Evolutionary conservation across 805 yeast genomes (phyloP), one percentile per base, ranked within the genome.

Genomic region (Ogataea zsoltii): DNA sequence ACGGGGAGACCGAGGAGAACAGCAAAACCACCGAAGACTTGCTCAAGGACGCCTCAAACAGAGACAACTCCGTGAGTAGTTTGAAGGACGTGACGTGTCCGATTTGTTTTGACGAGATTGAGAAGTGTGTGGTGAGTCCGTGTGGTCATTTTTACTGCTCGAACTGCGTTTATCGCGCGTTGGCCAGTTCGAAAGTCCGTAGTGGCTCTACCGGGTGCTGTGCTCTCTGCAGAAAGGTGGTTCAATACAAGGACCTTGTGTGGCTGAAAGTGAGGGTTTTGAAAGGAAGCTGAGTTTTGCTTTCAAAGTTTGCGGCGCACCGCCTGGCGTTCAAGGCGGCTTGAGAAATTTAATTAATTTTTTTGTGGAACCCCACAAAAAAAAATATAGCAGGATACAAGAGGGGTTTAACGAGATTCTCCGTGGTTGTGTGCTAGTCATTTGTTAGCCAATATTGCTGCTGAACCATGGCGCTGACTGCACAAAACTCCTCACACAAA

Each of bases 121-220:
- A 66, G 13, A 54, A 65, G 6, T 74, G 82, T 2, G 69, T 72
- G 25, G 74, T 74, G 14, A 68, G 79, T 3, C 75, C 77, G 0
- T 80, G 85, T 61, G 85, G 85, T 0, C 85, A 80, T 57, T 63
- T 76, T 2, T 79, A 73, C 53, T 80, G 85, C 54, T 66, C 72
- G 5, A 73, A 72, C 21, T 80, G 85, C 56, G 65, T 76, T 4
- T 79, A 75, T 49, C 65, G 69, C 49, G 75, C 74, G 60, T 72
- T 76, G 28, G 74, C 77, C 11, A 70, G 68, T 54, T 79, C 79
- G 31, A 73, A 54, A 46, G 59, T 53, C 14, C 50, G 56, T 4
- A 54, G 50, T 15, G 40, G 55, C 2, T 50, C 56, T 10, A 42
- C 55, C 7, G 71, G 71, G 1, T 45, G 55, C 14, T 67, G 71